phyloP scores from a whole-genome alignment of 1,284 basidiomycete genomes.

The Sphagnurus paluster region DNA sequence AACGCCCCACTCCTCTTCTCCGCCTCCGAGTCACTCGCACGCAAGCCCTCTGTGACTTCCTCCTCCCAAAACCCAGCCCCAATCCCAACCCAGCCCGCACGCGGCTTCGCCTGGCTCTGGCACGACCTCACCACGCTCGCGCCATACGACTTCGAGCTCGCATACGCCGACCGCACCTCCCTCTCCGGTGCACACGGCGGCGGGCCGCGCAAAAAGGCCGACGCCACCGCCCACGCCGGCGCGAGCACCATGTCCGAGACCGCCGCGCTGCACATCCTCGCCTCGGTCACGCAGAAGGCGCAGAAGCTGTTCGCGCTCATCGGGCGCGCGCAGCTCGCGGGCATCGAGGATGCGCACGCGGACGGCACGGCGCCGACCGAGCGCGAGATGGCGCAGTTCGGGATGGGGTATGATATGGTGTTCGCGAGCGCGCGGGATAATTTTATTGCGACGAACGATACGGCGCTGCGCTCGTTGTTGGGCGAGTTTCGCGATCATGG shows the following conservation, averaged over 20 bases:
- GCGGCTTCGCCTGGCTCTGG: slow-evolving; percentile 84
- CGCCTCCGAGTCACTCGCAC: slow-evolving; percentile 54
- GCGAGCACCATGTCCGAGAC: slow-evolving; percentile 67
- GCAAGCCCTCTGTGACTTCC: too few species aligned
- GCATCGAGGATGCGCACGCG: slow-evolving; percentile 39
- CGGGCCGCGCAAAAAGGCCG: slow-evolving; percentile 34
- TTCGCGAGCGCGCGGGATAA: slow-evolving; percentile 71
- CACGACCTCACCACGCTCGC: slow-evolving; percentile 85
- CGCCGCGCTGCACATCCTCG: slow-evolving; percentile 81
- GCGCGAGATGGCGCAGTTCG: slow-evolving; percentile 45
- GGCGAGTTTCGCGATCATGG: slow-evolving; percentile 91
- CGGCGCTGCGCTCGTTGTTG: slow-evolving; percentile 76
- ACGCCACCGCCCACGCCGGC: slow-evolving; percentile 31
- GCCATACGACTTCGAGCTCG: slow-evolving; percentile 79
- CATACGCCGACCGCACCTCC: slow-evolving; percentile 64
- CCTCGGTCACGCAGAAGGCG: slow-evolving; percentile 85
- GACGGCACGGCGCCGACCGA: slow-evolving; percentile 26
- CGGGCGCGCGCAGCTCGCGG: slow-evolving; percentile 62
- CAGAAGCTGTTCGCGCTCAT: slow-evolving; percentile 77
- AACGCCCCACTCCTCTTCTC: slow-evolving; percentile 80
- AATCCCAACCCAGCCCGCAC: slow-evolving; percentile 28
- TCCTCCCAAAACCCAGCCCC: too few species aligned
- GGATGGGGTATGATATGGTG: slow-evolving; percentile 62
- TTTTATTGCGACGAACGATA: slow-evolving; percentile 87
- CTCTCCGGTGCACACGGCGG: slow-evolving; percentile 55